Base-by-base conservation (phyloP, 371 early-diverging fungal genomes). In the Syncephalastrum monosporum region DNA sequence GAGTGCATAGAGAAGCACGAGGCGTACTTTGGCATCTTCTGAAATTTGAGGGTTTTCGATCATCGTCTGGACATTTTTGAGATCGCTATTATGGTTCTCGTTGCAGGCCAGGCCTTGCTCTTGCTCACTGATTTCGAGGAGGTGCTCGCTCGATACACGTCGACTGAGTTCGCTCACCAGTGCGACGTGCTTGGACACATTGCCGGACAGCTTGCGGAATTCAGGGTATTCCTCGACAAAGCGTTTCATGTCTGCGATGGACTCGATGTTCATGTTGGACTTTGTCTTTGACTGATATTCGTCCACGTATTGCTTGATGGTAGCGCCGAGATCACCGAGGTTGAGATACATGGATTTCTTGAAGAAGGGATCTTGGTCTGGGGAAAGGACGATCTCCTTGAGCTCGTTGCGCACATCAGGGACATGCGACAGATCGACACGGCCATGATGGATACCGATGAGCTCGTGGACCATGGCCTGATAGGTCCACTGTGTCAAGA, bases 381-480 rank as follows among this genome's bases (percentile, higher is more conserved):
- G 77, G 4, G 88, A 87, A 14, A 98, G 74, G 8, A 95, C 94
- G 27, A 96, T 88, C 83, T 96, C 95, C 84, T 87, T 89, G 27
- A 94, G 66, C 59, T 95, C 98, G 1, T 87, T 83, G 8, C 87
- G 74, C 25, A 91, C 82, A 38, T 89, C 96, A 6, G 94, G 90
- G 3, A 95, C 84, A 23, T 79, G 66, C 3, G 91, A 82, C 69
- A 98, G 78, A 61, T 94, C 94, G 0, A 99, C 96, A 42, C 98
- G 75, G 33, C 97, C 96, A 69, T 98, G 95, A 56, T 84, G 82
- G 61, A 99, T 97, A 0, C 96, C 95, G 51, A 99, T 80, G 60
- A 97, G 74, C 61, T 99, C 99, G 71, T 98, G 94, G 3, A 99
- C 93, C 96, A 99, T 95, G 4, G 99, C 94, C 64, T 99, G 99